Evolutionary conservation across 371 early-diverging fungal genomes (phyloP).

Genomic region (Mortierella sp.): DNA sequence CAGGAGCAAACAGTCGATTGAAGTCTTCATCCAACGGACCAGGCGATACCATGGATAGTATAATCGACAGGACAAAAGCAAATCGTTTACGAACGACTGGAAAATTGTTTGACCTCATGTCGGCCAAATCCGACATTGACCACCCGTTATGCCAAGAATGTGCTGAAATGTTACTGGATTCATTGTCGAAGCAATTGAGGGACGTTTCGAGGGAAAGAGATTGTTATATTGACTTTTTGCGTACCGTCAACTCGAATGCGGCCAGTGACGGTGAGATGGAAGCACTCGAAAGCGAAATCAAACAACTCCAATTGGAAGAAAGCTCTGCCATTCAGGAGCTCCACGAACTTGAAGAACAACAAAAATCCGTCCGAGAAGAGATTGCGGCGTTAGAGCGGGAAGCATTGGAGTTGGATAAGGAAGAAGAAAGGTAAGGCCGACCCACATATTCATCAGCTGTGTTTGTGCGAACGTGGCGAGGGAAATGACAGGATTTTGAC

Average conservation of each 20-base stretch:
- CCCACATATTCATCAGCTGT: no score
- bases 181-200: slow-evolving; percentile 73
- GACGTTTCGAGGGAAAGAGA: slow-evolving; percentile 80
- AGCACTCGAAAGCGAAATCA: slow-evolving; percentile 58
- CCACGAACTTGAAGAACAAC: slow-evolving; percentile 68
- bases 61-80: slow-evolving; percentile 56
- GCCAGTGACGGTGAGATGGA: slow-evolving; percentile 63
- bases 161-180: slow-evolving; percentile 78
- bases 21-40: slow-evolving; percentile 20
- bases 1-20: slow-evolving; percentile 9
- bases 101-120: slow-evolving; percentile 77
- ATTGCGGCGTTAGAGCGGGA: slow-evolving; percentile 70
- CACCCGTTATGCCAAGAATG: slow-evolving; percentile 94
- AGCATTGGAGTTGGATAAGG: slow-evolving; percentile 68
- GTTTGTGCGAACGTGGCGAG: no score
- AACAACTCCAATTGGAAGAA: slow-evolving; percentile 65
- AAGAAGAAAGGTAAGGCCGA: slow-evolving; percentile 62
- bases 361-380: slow-evolving; percentile 65
- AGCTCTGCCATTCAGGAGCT: slow-evolving; percentile 64
- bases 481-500: no score
- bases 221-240: slow-evolving; percentile 78
- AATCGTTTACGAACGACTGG: slow-evolving; percentile 70
- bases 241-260: slow-evolving; percentile 63
- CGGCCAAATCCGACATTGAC: slow-evolving; percentile 74
- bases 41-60: slow-evolving; percentile 14